Evolutionary conservation across 257 asterid genomes (phyloP).

Genomic region (Solanum acaule): DNA sequence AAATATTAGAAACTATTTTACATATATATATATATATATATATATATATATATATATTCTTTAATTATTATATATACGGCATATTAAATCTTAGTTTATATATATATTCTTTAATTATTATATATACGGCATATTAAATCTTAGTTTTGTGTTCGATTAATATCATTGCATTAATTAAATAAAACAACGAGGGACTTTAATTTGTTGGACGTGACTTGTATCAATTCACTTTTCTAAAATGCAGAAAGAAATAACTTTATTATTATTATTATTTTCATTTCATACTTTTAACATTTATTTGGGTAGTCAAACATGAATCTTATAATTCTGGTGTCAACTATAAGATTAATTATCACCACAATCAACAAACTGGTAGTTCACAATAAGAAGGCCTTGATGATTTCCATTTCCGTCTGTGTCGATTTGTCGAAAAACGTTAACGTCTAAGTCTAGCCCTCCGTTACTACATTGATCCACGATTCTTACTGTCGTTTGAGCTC

Average conservation of each 20-base stretch:
- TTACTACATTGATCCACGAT: slow-evolving; percentile 26
- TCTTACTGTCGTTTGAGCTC: slow-evolving; percentile 12
- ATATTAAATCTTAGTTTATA: neutral
- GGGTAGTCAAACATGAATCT: neutral
- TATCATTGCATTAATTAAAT: neutral
- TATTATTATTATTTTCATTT: neutral
- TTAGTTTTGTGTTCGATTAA: neutral
- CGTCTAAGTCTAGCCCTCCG: slow-evolving; percentile 24
- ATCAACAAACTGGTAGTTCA: slow-evolving; percentile 17
- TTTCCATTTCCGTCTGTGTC: slow-evolving; percentile 15
- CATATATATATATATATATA: too few relatives aligned
- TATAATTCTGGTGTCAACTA: neutral
- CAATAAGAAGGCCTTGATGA: slow-evolving; percentile 14
- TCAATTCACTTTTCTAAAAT: neutral
- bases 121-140: neutral
- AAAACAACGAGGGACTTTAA: neutral
- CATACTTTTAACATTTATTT: neutral
- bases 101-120: neutral
- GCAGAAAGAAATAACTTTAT: neutral
- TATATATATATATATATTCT: neutral
- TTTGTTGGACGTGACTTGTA: too few relatives aligned
- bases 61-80: neutral
- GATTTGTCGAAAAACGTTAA: neutral
- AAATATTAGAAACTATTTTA: too few relatives aligned
- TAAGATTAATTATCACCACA: slow-evolving; percentile 4